Evolutionary conservation across 83 land plant species (phyloP).

Genomic region (Isoetes engelmannii): DNA sequence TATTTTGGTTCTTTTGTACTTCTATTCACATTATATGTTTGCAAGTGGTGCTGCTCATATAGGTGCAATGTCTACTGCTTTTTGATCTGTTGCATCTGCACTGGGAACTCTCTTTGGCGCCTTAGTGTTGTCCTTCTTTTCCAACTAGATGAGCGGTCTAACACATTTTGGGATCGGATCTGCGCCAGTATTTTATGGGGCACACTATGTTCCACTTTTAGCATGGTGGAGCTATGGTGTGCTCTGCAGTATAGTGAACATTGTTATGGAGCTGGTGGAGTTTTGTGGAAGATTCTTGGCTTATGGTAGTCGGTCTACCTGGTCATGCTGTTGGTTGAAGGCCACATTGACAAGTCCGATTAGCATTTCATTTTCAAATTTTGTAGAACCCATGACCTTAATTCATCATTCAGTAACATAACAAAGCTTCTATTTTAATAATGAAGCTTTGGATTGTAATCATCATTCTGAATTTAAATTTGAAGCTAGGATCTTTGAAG

Average conservation of each 20-base stretch:
- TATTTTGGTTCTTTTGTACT: constrained; percentile 81
- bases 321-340: too few species aligned
- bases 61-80: constrained; percentile 96
- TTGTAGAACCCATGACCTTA: too few species aligned
- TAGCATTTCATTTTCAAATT: too few species aligned
- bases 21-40: constrained; percentile 93
- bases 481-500: too few species aligned
- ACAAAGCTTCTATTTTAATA: too few species aligned
- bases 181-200: constrained; percentile 96
- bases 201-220: constrained; percentile 73
- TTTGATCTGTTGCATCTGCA: constrained; percentile 83
- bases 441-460: too few species aligned
- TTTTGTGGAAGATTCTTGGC: constrained; percentile 92
- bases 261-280: constrained; percentile 80
- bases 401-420: too few species aligned
- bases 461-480: too few species aligned
- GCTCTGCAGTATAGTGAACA: constrained; percentile 71
- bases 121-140: constrained; percentile 78
- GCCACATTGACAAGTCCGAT: too few species aligned
- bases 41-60: constrained; percentile 98
- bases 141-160: constrained; percentile 92
- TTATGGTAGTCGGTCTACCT: constrained; percentile 47
- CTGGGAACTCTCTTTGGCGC: constrained; percentile 83
- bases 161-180: constrained; percentile 97
- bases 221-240: constrained; percentile 97